Percentiles rank a stretch among this genome's conserved stretches.
Evolutionary conservation across 257 asterid species (phyloP).

Genomic region (Lycium ferocissimum): DNA sequence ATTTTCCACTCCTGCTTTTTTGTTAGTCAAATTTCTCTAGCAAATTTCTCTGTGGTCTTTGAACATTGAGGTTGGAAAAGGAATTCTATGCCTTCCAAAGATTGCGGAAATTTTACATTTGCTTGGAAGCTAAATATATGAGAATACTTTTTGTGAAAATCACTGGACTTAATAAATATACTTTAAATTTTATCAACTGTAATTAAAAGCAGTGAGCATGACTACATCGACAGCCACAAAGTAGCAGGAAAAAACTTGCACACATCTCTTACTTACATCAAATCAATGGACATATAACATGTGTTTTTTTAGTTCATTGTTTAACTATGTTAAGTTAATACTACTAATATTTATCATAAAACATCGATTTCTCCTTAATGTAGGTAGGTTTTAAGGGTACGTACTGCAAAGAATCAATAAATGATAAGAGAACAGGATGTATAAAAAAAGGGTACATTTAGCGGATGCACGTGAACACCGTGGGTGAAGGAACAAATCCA

Average conservation of each 20-base stretch:
- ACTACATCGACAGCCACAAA: background rate
- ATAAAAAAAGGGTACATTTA: background rate
- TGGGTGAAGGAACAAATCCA: slow-evolving; percentile 20
- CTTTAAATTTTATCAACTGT: too few species aligned
- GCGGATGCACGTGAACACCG: slow-evolving; percentile 32
- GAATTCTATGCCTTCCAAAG: slow-evolving; percentile 4
- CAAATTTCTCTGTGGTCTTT: background rate
- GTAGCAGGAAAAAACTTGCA: too few species aligned
- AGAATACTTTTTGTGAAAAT: background rate
- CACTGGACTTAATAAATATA: background rate
- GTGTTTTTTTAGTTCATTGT: too few species aligned
- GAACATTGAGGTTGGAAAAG: background rate
- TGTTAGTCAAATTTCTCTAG: background rate
- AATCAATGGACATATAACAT: too few species aligned
- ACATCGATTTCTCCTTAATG: too few species aligned
- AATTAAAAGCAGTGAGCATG: background rate
- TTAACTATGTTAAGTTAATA: too few species aligned
- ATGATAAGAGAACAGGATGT: background rate
- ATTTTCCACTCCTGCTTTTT: background rate
- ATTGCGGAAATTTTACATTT: slow-evolving; percentile 28
- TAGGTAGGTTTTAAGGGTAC: background rate
- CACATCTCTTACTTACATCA: too few species aligned
- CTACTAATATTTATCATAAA: too few species aligned
- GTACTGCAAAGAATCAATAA: background rate
- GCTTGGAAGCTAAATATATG: too few species aligned